phyloP scores from a whole-genome alignment of 768 basidiomycete species.

The Suillus weaverae region DNA sequence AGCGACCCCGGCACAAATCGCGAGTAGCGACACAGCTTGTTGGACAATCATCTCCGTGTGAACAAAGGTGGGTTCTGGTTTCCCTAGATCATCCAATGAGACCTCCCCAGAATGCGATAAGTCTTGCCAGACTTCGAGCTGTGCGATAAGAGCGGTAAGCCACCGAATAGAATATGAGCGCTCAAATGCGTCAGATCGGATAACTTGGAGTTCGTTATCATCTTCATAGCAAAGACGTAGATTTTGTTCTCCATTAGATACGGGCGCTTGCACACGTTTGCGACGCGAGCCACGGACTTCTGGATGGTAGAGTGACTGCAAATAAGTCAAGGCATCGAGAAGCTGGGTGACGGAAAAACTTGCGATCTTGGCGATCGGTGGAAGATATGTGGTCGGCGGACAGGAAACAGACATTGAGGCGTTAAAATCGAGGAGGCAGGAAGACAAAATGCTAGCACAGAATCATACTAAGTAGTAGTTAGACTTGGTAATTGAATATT shows the following conservation, averaged over 20 bases:
- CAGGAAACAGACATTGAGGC: constrained; percentile 10
- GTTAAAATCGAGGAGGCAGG: neutral
- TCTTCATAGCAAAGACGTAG: neutral
- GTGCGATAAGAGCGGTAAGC: constrained; percentile 65
- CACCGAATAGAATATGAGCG: constrained; percentile 68
- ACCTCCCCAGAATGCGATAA: neutral
- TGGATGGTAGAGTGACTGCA: constrained; percentile 59
- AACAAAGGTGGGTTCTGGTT: neutral
- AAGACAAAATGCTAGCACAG: constrained; percentile 1
- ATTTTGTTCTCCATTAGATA: neutral
- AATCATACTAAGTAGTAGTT: neutral
- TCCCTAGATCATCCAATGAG: neutral
- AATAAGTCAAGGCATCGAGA: constrained; percentile 45
- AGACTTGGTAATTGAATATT: neutral
- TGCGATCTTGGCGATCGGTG: constrained; percentile 48
- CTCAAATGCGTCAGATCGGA: constrained; percentile 67
- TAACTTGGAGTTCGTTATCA: constrained; percentile 24
- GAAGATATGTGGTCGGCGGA: constrained; percentile 55
- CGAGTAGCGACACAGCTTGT: constrained; percentile 60
- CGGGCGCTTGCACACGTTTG: constrained; percentile 16
- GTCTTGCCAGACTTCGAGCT: constrained; percentile 24
- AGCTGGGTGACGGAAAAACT: constrained; percentile 39
- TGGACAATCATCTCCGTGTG: constrained; percentile 43
- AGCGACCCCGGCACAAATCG: constrained; percentile 61
- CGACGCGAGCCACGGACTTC: constrained; percentile 60